Evolutionary conservation across 306 rosid genomes (phyloP).

Genomic region (Canavalia ensiformis): DNA sequence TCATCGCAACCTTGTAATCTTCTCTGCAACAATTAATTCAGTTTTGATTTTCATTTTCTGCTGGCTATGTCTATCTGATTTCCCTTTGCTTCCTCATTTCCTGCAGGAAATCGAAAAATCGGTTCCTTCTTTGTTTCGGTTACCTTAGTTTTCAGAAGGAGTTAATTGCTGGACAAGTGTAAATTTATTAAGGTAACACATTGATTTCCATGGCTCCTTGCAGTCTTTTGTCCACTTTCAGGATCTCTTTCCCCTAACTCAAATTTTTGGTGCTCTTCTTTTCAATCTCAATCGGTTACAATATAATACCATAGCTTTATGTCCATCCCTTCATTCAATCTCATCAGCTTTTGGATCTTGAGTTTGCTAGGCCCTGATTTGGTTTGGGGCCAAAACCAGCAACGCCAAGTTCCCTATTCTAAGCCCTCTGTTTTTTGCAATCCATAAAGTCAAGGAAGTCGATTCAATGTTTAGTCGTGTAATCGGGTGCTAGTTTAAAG

Average conservation of each 20-base stretch:
- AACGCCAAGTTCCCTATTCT: not conserved
- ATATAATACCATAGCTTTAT: not conserved
- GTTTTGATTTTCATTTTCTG: slow-evolving; percentile 36
- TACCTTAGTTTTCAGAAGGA: slow-evolving; percentile 20
- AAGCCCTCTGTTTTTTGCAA: too few relatives aligned
- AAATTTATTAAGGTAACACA: slow-evolving; percentile 39
- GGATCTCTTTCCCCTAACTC: slow-evolving; percentile 42
- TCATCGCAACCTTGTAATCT: slow-evolving; percentile 18
- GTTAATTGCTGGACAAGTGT: slow-evolving; percentile 24
- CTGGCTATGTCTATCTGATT: slow-evolving; percentile 43
- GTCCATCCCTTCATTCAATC: not conserved
- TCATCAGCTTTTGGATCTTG: not conserved
- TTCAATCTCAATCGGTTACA: slow-evolving; percentile 2
- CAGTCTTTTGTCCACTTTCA: not conserved
- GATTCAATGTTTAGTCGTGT: not conserved
- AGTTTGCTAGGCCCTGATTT: not conserved
- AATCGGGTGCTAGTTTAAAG: not conserved
- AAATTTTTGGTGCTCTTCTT: slow-evolving; percentile 14
- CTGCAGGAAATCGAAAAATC: slow-evolving; percentile 45
- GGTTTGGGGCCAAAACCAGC: slow-evolving; percentile 27
- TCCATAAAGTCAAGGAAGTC: not conserved
- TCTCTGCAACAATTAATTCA: slow-evolving; percentile 20
- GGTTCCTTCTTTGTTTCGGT: not conserved
- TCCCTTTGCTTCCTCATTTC: slow-evolving; percentile 22
- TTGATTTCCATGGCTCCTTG: slow-evolving; percentile 30